Evolutionary conservation across 345 rosid species (phyloP).

Genomic region (Reutealis trisperma): DNA sequence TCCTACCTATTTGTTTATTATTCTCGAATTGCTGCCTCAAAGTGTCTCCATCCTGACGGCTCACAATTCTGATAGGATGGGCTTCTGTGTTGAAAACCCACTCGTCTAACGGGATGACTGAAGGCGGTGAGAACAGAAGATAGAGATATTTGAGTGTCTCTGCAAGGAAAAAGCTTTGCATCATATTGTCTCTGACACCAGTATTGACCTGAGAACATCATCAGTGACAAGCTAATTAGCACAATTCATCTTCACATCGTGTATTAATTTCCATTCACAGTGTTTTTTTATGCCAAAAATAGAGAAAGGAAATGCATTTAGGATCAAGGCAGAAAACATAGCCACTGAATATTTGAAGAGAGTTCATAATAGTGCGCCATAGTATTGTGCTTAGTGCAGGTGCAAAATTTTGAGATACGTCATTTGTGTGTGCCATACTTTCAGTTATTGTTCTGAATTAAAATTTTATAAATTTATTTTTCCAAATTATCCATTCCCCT

Average conservation of each 20-base stretch:
- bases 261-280: too few relatives aligned
- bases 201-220: conserved; percentile 61
- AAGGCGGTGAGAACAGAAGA: conserved; percentile 84
- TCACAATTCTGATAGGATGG: conserved; percentile 74
- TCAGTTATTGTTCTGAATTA: too few relatives aligned
- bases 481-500: too few relatives aligned
- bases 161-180: conserved; percentile 98
- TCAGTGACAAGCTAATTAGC: background rate
- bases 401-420: too few relatives aligned
- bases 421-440: too few relatives aligned
- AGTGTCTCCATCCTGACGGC: background rate
- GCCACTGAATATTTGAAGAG: too few relatives aligned
- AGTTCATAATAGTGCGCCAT: too few relatives aligned
- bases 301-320: background rate
- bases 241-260: background rate
- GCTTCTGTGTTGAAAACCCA: conserved; percentile 99
- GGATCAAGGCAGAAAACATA: too few relatives aligned
- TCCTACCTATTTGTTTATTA: conserved; percentile 5
- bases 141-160: conserved; percentile 91
- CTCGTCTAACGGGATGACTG: conserved; percentile 81
- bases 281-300: too few relatives aligned
- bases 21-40: background rate
- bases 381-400: too few relatives aligned
- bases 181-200: conserved; percentile 87
- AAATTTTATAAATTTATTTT: too few relatives aligned